These are phyloP conservation scores for Quambalaria eucalypti DNA, from an alignment of 1,284 basidiomycete genomes.

Conservation along the genomic window DNA sequence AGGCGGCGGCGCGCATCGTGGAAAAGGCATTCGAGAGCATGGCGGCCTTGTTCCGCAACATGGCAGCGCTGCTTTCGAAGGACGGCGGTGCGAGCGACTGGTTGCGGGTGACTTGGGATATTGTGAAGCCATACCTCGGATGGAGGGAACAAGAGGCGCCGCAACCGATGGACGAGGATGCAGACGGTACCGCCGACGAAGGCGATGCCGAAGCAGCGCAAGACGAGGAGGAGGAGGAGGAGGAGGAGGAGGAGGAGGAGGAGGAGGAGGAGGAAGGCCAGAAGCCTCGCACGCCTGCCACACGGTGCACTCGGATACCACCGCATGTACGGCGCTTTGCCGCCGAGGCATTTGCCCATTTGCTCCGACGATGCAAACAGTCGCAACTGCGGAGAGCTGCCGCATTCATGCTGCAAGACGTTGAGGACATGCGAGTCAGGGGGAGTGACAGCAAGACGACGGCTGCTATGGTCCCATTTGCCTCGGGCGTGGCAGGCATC, in stretches of 20 bases:
- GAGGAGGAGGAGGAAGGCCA: neutral
- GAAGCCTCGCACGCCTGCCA: neutral
- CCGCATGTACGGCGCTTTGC: constrained; percentile 40
- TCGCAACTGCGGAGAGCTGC: constrained; percentile 24
- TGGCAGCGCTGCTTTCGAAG: constrained; percentile 33
- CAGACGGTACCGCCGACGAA: constrained; percentile 1
- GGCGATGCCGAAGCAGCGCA: constrained; percentile 3
- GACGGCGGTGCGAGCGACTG: constrained; percentile 8
- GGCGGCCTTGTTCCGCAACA: constrained; percentile 35
- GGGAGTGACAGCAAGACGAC: constrained; percentile 16
- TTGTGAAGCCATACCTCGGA: constrained; percentile 32
- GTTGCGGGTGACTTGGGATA: constrained; percentile 25
- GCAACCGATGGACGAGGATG: neutral
- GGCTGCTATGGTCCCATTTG: constrained; percentile 17
- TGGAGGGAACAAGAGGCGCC: constrained; percentile 5
- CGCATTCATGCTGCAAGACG: constrained; percentile 24
- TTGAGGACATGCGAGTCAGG: constrained; percentile 14
- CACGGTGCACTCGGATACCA: constrained; percentile 18
- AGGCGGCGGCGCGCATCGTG: constrained; percentile 35
- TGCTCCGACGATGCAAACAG: constrained; percentile 35
- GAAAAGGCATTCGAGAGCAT: constrained; percentile 40
- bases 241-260: constrained; percentile 1
- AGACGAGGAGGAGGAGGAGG: constrained; percentile 3
- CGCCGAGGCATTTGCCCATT: constrained; percentile 41
- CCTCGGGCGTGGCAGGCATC: constrained; percentile 36